Evolutionary conservation across 176 grass and related monocot species (phyloP).

Genomic region (Pontederia crassipes): DNA sequence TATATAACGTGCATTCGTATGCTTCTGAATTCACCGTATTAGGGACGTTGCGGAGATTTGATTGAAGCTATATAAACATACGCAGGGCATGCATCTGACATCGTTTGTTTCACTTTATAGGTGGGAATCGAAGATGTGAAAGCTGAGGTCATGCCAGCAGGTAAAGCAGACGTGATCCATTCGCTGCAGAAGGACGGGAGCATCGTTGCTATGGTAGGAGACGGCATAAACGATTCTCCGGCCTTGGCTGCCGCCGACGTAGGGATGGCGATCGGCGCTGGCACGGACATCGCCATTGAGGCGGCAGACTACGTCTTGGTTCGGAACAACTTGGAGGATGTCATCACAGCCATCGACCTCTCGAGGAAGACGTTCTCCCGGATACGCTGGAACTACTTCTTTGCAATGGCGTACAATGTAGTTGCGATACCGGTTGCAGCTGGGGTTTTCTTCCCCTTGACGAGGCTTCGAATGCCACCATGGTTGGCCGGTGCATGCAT

Average conservation of each 20-base stretch:
- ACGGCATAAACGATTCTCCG: conserved; percentile 78
- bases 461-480: conserved; percentile 49
- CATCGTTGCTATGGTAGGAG: conserved; percentile 62
- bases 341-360: conserved; percentile 86
- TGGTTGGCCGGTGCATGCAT: conserved; percentile 95
- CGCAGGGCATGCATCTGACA: no score
- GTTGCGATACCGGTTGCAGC: conserved; percentile 60
- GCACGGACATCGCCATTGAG: conserved; percentile 73
- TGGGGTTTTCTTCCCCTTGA: conserved; percentile 54
- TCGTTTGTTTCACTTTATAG: neutral
- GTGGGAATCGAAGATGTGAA: conserved; percentile 57
- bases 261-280: conserved; percentile 82
- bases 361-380: conserved; percentile 70
- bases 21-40: no score
- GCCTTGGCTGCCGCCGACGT: conserved; percentile 63
- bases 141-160: conserved; percentile 58
- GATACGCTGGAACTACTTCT: conserved; percentile 84
- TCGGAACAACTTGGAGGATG: conserved; percentile 83
- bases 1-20: no score
- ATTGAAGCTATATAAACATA: neutral
- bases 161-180: conserved; percentile 43
- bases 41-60: no score
- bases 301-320: conserved; percentile 80
- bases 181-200: conserved; percentile 56
- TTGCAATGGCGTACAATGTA: conserved; percentile 60